These are phyloP conservation scores for Colletotrichum higginsianum DNA, from an alignment of 2,329 filamentous ascomycete species.

Conservation along the genomic window DNA sequence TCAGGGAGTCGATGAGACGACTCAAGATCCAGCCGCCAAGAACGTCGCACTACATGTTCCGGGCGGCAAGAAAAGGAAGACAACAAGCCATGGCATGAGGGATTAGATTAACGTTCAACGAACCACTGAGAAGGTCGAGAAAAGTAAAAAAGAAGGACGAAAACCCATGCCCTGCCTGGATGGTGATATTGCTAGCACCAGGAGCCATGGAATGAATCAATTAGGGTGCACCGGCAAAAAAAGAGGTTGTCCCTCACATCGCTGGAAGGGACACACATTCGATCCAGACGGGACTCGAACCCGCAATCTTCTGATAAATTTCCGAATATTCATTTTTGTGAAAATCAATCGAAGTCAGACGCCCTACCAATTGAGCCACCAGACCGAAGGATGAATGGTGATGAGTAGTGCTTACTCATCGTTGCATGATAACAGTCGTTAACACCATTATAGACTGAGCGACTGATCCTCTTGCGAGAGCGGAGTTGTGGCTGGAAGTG, in stretches of 20 bases:
- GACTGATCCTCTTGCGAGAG: too few species aligned
- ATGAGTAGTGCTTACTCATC: conserved; percentile 1
- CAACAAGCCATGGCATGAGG: not conserved
- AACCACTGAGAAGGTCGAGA: not conserved
- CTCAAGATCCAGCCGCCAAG: not conserved
- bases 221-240: not conserved
- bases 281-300: conserved; percentile 10
- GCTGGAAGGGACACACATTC: not conserved
- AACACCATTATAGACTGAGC: not conserved
- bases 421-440: not conserved
- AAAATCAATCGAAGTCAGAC: conserved; percentile 13
- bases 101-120: too few species aligned
- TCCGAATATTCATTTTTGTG: not conserved
- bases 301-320: conserved; percentile 13
- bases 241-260: not conserved
- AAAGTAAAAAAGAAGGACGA: not conserved
- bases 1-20: not conserved
- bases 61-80: not conserved
- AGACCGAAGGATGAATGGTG: conserved; percentile 5
- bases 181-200: not conserved
- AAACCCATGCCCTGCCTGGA: too few species aligned
- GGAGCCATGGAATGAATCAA: not conserved
- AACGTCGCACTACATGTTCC: not conserved
- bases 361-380: conserved; percentile 8
- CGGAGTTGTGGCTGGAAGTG: not conserved